Percentiles rank a stretch among this genome's conserved stretches.
These are phyloP conservation scores for Fusarium buharicum DNA, from an alignment of 2,329 filamentous ascomycete species.

Conservation along the genomic window DNA sequence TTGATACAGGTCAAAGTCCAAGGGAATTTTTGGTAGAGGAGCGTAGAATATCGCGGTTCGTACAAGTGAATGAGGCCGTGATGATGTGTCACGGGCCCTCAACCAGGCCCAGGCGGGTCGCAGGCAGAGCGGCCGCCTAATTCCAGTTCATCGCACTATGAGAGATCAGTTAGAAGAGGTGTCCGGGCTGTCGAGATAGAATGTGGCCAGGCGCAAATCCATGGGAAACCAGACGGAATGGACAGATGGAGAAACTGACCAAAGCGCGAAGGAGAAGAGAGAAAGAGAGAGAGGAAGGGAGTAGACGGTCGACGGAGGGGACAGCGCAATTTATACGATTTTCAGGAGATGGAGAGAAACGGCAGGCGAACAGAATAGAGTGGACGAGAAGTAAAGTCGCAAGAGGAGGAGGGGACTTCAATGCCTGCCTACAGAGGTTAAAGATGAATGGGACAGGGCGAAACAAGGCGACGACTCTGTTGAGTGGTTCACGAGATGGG, in stretches of 20 bases:
- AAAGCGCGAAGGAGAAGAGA: conserved; percentile 23
- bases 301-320: conserved; percentile 7
- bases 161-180: conserved; percentile 24
- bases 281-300: not conserved
- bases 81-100: conserved; percentile 43
- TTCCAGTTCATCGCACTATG: conserved; percentile 52
- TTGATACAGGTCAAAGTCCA: conserved; percentile 1
- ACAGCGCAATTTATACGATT: conserved; percentile 37
- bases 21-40: not conserved
- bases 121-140: conserved; percentile 46
- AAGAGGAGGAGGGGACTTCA: conserved; percentile 15
- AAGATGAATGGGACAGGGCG: conserved; percentile 36
- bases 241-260: conserved; percentile 37
- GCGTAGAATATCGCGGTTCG: conserved; percentile 17
- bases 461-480: conserved; percentile 39
- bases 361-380: conserved; percentile 41
- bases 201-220: conserved; percentile 21
- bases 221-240: conserved; percentile 10
- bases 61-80: conserved; percentile 30
- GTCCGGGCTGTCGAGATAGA: conserved; percentile 16
- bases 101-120: conserved; percentile 52
- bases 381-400: conserved; percentile 40
- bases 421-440: too few relatives aligned
- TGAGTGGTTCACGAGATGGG: conserved; percentile 28
- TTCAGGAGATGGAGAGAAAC: conserved; percentile 17